Evolutionary conservation across 352 stramenopile species (phyloP).

Genomic region (Pythium pyrilobum): DNA sequence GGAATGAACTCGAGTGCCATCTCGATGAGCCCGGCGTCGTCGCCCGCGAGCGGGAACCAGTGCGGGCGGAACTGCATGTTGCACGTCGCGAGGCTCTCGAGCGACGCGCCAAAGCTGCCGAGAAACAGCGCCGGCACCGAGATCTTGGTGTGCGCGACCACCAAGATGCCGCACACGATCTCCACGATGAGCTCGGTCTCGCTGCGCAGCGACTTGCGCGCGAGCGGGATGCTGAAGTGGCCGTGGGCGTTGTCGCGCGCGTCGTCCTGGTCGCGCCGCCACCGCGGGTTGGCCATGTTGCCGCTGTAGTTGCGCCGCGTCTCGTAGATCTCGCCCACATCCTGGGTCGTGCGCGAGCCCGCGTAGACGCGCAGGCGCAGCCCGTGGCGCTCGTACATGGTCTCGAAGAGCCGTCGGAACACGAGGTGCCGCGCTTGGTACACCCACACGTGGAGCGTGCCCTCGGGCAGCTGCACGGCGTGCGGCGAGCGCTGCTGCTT

Average conservation of each 20-base stretch:
- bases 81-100: slow-evolving; percentile 2
- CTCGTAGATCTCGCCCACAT: slow-evolving; percentile 34
- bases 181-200: slow-evolving; percentile 48
- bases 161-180: slow-evolving; percentile 43
- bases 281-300: slow-evolving; percentile 37
- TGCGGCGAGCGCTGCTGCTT: background rate
- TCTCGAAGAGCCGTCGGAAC: slow-evolving; percentile 33
- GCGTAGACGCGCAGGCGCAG: slow-evolving; percentile 38
- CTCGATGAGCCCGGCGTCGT: slow-evolving; percentile 38
- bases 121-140: slow-evolving; percentile 5
- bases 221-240: slow-evolving; percentile 30
- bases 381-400: slow-evolving; percentile 42
- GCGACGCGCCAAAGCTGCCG: slow-evolving; percentile 14
- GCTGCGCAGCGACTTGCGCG: slow-evolving; percentile 23
- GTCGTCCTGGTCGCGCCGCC: slow-evolving; percentile 27
- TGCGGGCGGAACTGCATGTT: slow-evolving; percentile 25
- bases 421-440: slow-evolving; percentile 43
- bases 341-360: slow-evolving; percentile 2
- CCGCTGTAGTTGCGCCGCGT: slow-evolving; percentile 36
- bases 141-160: slow-evolving; percentile 36
- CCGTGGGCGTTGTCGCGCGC: slow-evolving; percentile 19
- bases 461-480: slow-evolving; percentile 17
- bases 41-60: slow-evolving; percentile 39
- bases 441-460: slow-evolving; percentile 41
- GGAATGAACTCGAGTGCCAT: slow-evolving; percentile 47